Base-by-base conservation (phyloP, 1,284 basidiomycete genomes). In the Caloboletus inedulis region DNA sequence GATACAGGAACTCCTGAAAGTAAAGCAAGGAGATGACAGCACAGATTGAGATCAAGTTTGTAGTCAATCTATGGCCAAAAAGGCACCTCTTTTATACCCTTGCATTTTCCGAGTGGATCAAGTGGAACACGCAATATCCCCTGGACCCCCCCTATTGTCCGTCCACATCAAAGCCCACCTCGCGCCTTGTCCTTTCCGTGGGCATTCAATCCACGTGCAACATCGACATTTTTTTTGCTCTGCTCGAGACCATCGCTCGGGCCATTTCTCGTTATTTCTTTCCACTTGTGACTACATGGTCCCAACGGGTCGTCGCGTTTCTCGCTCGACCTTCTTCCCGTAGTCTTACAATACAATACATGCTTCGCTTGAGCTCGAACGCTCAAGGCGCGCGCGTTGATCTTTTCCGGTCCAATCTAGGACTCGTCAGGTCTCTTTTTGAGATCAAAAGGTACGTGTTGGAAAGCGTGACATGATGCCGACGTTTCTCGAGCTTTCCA, bases 1-100 rank as follows among this genome's bases (percentile, higher is more conserved):
- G 33, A 18, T 37, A 47, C 47, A 53, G 54, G 37, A 43, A 36
- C 3, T 19, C 3, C 4, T n/a, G 25, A 33, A 16, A 9, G 35
- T 12, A 16, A 36, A 8, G 12, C 36, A 10, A 43, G n/a, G 23
- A 21, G 3, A 16, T n/a, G 41, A 18, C 7, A 6, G 21, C 21
- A 12, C 23, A 25, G n/a, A 31, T 34, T 16, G 25, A 42, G 43
- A 7, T 18, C 16, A 4, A 4, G 40, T 40, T 36, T 21, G 19
- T 47, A 14, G 16, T 29, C 7, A 1, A 29, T 27, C 31, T 6
- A 43, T 1, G 7, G 25, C 18, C 7, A 33, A 21, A n/a, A 27
- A 3, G 30, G 10, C 7, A 10, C 19, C 14, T 41, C 34, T 57
- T 59, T 54, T 60, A 60, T 57, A 47, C 23, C 27, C 3, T 56